Percentiles rank a stretch among this genome's conserved stretches.
Evolutionary conservation across 179 eudicot species (phyloP).

Genomic region (Drosera spatulata): DNA sequence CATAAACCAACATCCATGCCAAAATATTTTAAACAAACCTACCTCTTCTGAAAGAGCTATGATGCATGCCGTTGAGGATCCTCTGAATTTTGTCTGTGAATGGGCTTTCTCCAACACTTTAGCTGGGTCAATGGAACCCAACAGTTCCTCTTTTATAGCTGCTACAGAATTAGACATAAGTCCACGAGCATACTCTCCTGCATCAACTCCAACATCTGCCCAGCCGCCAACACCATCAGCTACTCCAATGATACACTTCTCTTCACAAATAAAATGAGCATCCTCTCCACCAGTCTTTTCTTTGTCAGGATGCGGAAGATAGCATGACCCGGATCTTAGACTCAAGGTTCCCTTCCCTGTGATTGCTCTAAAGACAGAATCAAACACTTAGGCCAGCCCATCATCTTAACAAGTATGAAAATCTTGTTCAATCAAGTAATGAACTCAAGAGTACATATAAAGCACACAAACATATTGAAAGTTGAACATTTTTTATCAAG

Average conservation of each 20-base stretch:
- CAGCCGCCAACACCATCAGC: slow-evolving; percentile 11
- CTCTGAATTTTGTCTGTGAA: slow-evolving; percentile 3
- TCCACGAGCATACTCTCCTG: slow-evolving; percentile 6
- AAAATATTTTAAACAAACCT: neutral
- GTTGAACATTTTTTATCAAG: no score
- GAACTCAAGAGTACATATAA: no score
- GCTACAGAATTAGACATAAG: slow-evolving; percentile 9
- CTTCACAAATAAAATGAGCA: slow-evolving; percentile 11
- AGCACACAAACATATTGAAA: no score
- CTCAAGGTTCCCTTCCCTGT: slow-evolving; percentile 15
- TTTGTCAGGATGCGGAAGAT: slow-evolving; percentile 9
- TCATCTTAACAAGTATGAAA: neutral
- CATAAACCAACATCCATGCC: neutral
- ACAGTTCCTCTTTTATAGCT: slow-evolving; percentile 7
- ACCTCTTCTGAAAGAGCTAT: slow-evolving; percentile 9
- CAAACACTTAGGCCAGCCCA: slow-evolving; percentile 4
- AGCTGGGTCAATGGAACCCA: slow-evolving; percentile 6
- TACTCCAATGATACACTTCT: slow-evolving; percentile 6
- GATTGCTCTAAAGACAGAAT: slow-evolving; percentile 16
- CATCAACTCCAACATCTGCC: slow-evolving; percentile 10
- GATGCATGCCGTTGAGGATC: slow-evolving; percentile 13
- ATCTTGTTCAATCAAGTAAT: no score
- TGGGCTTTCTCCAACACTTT: slow-evolving; percentile 12
- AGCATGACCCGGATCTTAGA: slow-evolving; percentile 15
- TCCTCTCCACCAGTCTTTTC: slow-evolving; percentile 13